Conservation (phyloP, 768 basidiomycete genomes). For the Fomitopsis serialis region DNA sequence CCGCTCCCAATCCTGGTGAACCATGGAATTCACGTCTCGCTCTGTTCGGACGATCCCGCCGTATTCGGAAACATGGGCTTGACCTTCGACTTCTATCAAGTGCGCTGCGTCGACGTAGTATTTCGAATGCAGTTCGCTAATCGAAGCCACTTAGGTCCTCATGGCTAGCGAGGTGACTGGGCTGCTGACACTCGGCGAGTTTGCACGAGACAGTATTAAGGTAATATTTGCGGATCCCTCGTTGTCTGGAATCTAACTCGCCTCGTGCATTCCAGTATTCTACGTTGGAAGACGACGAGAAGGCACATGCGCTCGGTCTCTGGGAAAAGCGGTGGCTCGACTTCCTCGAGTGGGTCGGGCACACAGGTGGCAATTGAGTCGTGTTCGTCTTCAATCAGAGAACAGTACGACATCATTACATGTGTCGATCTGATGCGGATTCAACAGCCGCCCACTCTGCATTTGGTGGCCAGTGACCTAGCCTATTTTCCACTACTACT, state of each 20-base stretch:
- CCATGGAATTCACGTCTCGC: constrained; percentile 64
- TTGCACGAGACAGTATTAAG: constrained; percentile 63
- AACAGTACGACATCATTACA: too few species aligned
- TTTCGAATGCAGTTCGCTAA: neutral
- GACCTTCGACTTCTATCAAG: constrained; percentile 77
- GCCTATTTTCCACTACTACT: too few species aligned
- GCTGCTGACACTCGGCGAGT: constrained; percentile 51
- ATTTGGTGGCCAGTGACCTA: too few species aligned
- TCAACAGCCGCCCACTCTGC: too few species aligned
- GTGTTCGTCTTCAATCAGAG: neutral
- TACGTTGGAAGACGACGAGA: constrained; percentile 33
- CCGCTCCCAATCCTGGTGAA: constrained; percentile 69
- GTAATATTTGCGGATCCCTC: constrained; percentile 23
- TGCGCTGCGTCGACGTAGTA: constrained; percentile 27
- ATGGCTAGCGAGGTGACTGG: constrained; percentile 33
- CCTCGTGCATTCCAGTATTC: neutral
- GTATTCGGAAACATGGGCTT: constrained; percentile 76
- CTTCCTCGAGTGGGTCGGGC: constrained; percentile 34
- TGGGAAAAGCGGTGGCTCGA: constrained; percentile 47
- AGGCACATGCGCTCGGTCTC: constrained; percentile 32
- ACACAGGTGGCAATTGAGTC: neutral
- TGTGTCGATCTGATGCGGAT: too few species aligned
- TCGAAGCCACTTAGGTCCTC: constrained; percentile 8
- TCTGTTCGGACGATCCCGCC: constrained; percentile 73
- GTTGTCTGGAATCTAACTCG: neutral